Conservation (phyloP, 805 yeast species). For the Myxozyma neotropica region DNA sequence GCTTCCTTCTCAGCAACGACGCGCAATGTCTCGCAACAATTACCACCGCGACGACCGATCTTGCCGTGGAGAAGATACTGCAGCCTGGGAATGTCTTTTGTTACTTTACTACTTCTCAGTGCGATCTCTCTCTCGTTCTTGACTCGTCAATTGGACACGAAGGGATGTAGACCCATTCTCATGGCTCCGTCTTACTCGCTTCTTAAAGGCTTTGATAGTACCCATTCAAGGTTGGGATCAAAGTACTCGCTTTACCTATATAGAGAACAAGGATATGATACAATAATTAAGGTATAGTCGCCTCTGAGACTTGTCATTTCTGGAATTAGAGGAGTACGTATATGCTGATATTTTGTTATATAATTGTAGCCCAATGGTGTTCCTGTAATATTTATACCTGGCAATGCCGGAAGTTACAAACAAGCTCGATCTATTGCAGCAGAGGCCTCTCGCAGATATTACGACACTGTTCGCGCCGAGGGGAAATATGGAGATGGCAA, state of each 20-base stretch:
- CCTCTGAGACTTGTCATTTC: no score
- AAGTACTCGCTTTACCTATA: conserved; percentile 85
- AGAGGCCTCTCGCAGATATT: conserved; percentile 61
- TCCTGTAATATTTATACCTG: conserved; percentile 93
- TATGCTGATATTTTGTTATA: no score
- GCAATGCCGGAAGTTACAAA: conserved; percentile 92
- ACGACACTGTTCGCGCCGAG: conserved; percentile 42
- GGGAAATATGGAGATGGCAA: conserved; percentile 35
- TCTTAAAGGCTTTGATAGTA: conserved; percentile 68
- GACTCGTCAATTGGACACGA: conserved; percentile 23
- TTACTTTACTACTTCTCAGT: not conserved
- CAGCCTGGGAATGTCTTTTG: not conserved
- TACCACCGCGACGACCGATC: not conserved
- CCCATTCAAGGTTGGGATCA: conserved; percentile 68
- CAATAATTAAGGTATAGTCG: no score
- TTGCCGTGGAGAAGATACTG: not conserved
- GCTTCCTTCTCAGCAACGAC: not conserved
- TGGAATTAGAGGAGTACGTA: no score
- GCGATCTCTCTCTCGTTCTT: conserved; percentile 19
- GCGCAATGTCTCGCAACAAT: conserved; percentile 3
- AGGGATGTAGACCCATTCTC: conserved; percentile 63
- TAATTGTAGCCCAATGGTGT: conserved; percentile 62
- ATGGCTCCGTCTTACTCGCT: conserved; percentile 87
- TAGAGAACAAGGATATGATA: conserved; percentile 65
- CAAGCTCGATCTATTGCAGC: conserved; percentile 94